A percentile compares a stretch with the other conserved stretches of the same genome.
phyloP scores from a whole-genome alignment of 2,329 filamentous ascomycete species.

The Xylaria sp. region DNA sequence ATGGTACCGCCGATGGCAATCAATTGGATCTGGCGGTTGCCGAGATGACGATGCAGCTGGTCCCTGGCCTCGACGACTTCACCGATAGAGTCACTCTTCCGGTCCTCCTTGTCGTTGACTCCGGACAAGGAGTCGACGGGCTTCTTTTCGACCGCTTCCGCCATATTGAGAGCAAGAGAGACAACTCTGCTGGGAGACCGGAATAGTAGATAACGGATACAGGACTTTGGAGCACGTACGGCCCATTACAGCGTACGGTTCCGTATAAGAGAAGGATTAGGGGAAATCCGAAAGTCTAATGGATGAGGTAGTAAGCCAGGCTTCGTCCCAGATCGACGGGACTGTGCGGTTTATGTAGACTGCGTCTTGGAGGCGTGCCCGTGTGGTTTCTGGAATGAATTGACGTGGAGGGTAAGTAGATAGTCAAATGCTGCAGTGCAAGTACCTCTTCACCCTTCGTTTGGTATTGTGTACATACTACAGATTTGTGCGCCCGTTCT shows the following conservation, averaged over 20 bases:
- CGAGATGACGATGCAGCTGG: constrained; percentile 49
- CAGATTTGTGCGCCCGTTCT: too few species aligned
- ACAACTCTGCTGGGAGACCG: constrained; percentile 39
- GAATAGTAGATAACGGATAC: constrained; percentile 36
- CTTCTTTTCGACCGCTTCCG: constrained; percentile 31
- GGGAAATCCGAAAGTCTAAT: not conserved
- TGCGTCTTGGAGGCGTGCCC: not conserved
- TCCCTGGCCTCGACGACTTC: constrained; percentile 32
- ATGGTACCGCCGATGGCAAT: constrained; percentile 65
- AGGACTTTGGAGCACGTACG: constrained; percentile 30
- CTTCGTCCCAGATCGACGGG: not conserved
- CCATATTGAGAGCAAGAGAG: constrained; percentile 39
- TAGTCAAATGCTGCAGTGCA: not conserved
- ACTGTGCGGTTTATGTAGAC: constrained; percentile 4
- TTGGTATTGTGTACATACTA: not conserved
- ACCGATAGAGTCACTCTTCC: constrained; percentile 30
- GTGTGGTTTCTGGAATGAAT: not conserved
- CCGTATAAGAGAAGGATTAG: not conserved
- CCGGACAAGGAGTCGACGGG: constrained; percentile 2
- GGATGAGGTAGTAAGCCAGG: not conserved
- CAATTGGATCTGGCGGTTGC: constrained; percentile 59
- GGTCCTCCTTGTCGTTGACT: constrained; percentile 32
- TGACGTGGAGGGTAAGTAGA: not conserved
- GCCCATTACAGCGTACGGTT: constrained; percentile 32
- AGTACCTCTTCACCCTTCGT: not conserved